phyloP scores from a whole-genome alignment of 73 alveolate species.

The Breviolum minutum region DNA sequence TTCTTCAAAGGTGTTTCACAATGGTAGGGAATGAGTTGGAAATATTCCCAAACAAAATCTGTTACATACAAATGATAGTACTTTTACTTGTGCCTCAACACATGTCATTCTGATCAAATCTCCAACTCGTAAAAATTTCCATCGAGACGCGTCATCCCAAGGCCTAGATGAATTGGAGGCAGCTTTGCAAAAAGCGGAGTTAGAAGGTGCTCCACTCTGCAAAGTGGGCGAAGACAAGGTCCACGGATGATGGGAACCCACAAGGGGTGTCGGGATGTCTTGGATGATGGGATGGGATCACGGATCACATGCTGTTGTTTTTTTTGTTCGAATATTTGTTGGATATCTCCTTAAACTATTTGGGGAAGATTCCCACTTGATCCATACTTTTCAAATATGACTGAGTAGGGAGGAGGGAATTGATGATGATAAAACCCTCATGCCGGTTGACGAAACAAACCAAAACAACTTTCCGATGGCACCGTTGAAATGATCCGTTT shows the following conservation, averaged over 20 bases:
- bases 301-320: neutral
- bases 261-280: neutral
- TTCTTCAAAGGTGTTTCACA: too few relatives aligned
- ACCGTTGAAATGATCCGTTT: too few relatives aligned
- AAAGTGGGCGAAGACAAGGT: neutral
- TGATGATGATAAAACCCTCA: too few relatives aligned
- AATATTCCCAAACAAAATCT: too few relatives aligned
- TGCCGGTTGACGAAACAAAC: too few relatives aligned
- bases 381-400: too few relatives aligned
- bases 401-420: too few relatives aligned
- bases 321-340: neutral
- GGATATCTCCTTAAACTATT: neutral
- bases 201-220: constrained; percentile 43
- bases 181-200: constrained; percentile 21
- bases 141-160: neutral
- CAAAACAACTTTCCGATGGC: too few relatives aligned
- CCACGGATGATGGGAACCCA: neutral
- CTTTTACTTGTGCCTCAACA: neutral
- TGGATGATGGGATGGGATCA: neutral
- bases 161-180: constrained; percentile 23
- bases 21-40: too few relatives aligned
- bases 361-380: too few relatives aligned
- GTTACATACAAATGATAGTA: neutral
- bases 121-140: too few relatives aligned
- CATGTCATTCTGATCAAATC: too few relatives aligned